A percentile compares a stretch with the other conserved stretches of the same genome.
phyloP scores from a whole-genome alignment of 140 eudicot species.

The Cichorium intybus region DNA sequence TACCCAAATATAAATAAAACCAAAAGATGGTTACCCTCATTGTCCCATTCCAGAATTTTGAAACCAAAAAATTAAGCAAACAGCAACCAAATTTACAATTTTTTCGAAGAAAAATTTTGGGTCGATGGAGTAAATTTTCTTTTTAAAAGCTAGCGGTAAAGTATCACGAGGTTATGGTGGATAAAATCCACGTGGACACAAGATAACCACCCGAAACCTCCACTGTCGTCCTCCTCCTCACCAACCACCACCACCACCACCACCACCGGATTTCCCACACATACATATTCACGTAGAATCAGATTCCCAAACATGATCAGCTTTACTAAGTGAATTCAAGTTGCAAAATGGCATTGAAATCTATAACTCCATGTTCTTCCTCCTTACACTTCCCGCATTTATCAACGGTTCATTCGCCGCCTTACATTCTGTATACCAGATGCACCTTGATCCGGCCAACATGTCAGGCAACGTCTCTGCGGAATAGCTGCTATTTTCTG shows the following conservation, averaged over 20 bases:
- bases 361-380: constrained; percentile 25
- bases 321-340: constrained; percentile 12
- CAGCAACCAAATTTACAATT: too few species aligned
- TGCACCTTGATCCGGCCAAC: constrained; percentile 30
- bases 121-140: neutral
- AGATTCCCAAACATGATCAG: constrained; percentile 22
- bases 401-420: constrained; percentile 36
- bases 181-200: constrained; percentile 40
- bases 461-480: constrained; percentile 25
- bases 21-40: too few species aligned
- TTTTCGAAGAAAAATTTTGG: neutral
- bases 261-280: constrained; percentile 16
- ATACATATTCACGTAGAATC: constrained; percentile 1
- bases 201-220: constrained; percentile 25
- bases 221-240: constrained; percentile 13
- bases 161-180: constrained; percentile 19
- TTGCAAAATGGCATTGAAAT: constrained; percentile 39
- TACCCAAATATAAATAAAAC: too few species aligned
- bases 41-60: too few species aligned
- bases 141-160: constrained; percentile 13
- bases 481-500: constrained; percentile 32
- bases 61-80: too few species aligned
- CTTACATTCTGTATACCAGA: constrained; percentile 31
- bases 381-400: constrained; percentile 38
- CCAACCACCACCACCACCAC: constrained; percentile 14